phyloP scores from a whole-genome alignment of 2,329 filamentous ascomycete genomes.

The Neopestalotiopsis clavispora region DNA sequence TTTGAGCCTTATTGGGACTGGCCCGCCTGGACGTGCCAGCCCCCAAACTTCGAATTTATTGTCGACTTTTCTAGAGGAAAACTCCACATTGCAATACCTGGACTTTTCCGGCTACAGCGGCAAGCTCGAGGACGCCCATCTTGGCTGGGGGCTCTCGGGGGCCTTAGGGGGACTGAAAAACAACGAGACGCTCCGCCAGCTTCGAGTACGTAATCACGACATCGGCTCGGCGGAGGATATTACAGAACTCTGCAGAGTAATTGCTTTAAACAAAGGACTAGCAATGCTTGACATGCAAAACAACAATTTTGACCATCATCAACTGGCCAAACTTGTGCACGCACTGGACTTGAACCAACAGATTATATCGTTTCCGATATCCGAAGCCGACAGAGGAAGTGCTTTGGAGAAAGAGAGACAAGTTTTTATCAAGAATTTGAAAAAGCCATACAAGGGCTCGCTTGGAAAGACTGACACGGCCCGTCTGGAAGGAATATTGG shows the following conservation, averaged over 20 bases:
- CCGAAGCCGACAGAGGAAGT: conserved; percentile 30
- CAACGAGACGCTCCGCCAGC: conserved; percentile 52
- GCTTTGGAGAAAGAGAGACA: conserved; percentile 33
- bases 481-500: conserved; percentile 31
- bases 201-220: conserved; percentile 62
- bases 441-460: conserved; percentile 22
- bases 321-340: conserved; percentile 33
- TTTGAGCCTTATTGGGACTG: conserved; percentile 59
- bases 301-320: conserved; percentile 54
- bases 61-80: conserved; percentile 55
- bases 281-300: conserved; percentile 59
- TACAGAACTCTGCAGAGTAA: conserved; percentile 51
- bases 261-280: conserved; percentile 53
- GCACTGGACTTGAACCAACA: conserved; percentile 33
- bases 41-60: conserved; percentile 53
- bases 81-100: conserved; percentile 55
- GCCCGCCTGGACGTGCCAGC: conserved; percentile 51
- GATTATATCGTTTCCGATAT: conserved; percentile 36
- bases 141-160: conserved; percentile 58
- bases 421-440: conserved; percentile 25
- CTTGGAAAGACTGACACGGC: conserved; percentile 30
- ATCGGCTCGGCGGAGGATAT: conserved; percentile 46
- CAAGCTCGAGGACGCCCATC: conserved; percentile 61
- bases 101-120: conserved; percentile 62
- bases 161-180: conserved; percentile 51